A percentile compares a stretch with the other conserved stretches of the same genome.
These are phyloP conservation scores for Selaginella moellendorffii DNA, from an alignment of 75 land plant genomes.

Conservation along the genomic window DNA sequence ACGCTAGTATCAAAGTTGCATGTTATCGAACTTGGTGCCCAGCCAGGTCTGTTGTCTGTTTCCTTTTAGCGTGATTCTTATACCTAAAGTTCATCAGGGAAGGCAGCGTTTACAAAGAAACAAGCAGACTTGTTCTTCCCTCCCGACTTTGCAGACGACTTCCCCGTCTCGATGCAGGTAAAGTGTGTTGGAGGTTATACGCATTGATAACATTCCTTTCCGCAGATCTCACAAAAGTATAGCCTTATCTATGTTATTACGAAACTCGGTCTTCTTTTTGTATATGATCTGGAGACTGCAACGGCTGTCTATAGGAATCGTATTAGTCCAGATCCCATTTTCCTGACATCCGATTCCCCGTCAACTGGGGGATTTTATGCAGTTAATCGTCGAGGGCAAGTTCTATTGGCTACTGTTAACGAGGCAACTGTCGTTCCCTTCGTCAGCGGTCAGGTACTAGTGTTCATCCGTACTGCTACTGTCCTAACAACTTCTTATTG, in stretches of 20 bases:
- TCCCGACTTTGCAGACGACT: slow-evolving; percentile 95
- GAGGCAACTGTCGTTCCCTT: slow-evolving; percentile 90
- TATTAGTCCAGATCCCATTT: slow-evolving; percentile 97
- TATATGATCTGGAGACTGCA: slow-evolving; percentile 91
- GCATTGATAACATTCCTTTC: neutral
- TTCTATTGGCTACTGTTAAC: slow-evolving; percentile 92
- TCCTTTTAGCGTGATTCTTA: neutral
- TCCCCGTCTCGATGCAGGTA: slow-evolving; percentile 98
- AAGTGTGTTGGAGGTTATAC: slow-evolving; percentile 1
- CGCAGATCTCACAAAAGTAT: slow-evolving; percentile 81
- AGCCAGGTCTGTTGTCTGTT: slow-evolving; percentile 47
- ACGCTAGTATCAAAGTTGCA: slow-evolving; percentile 83
- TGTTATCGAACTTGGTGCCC: slow-evolving; percentile 97
- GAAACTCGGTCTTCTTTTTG: slow-evolving; percentile 96
- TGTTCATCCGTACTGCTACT: neutral
- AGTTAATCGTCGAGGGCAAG: slow-evolving; percentile 89
- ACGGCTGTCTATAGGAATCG: slow-evolving; percentile 92
- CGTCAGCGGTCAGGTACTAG: slow-evolving; percentile 72
- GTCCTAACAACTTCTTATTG: neutral
- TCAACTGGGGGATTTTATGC: slow-evolving; percentile 88
- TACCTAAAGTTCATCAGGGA: slow-evolving; percentile 37
- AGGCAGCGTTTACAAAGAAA: slow-evolving; percentile 76
- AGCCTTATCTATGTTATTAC: slow-evolving; percentile 88
- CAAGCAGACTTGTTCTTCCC: slow-evolving; percentile 96
- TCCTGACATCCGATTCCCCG: slow-evolving; percentile 82